Base-by-base conservation (phyloP, 495 filamentous ascomycete genomes). In the Chaetomidium leptoderma region DNA sequence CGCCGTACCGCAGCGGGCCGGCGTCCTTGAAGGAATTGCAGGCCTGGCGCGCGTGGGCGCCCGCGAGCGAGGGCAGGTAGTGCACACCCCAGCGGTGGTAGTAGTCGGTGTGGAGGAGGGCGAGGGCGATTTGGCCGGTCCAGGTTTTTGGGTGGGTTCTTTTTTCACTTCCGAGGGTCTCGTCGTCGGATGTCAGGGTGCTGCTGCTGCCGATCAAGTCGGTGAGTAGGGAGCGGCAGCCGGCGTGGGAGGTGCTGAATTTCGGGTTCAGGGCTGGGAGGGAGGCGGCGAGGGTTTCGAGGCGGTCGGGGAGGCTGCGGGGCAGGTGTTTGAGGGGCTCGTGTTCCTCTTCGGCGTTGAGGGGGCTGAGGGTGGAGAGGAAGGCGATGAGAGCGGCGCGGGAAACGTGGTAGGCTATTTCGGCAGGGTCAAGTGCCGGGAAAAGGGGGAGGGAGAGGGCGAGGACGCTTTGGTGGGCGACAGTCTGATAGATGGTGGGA, bases 11-110 rank as follows among this genome's bases (percentile, higher is more conserved):
- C 26, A 74, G 63, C 17, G 76, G 75, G 16, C 76, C 76, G 2
- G 73, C 63, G 47, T 79, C 76, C 56, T 75, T 76, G 70, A 78
- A 78, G 8, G 69, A 67, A 55, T 77, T 78, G 53, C 76, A 76
- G 48, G 69, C 51, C 61, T 79, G 76, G n/a, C 69, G 66, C 8
- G 66, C 61, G 57, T 78, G 71, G 14, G 76, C 74, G 33, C 68
- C 66, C 23, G 68, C 66, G 6, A 78, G 64, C n/a, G 67, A 71
- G 14, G 74, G 68, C 29, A 78, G 73, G 65, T 74, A 78, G 61
- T 78, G 74, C 27, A 52, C 55, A n/a, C 76, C 76, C 76, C 74
- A 79, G 40, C 62, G 57, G 16, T 33, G 16, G 58, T 70, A 77
- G 56, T 68, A 71, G 0, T 55, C 43, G 3, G 36, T 1, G 8